Conservation (phyloP, 495 filamentous ascomycete genomes). For the Entonaema liquescens region DNA sequence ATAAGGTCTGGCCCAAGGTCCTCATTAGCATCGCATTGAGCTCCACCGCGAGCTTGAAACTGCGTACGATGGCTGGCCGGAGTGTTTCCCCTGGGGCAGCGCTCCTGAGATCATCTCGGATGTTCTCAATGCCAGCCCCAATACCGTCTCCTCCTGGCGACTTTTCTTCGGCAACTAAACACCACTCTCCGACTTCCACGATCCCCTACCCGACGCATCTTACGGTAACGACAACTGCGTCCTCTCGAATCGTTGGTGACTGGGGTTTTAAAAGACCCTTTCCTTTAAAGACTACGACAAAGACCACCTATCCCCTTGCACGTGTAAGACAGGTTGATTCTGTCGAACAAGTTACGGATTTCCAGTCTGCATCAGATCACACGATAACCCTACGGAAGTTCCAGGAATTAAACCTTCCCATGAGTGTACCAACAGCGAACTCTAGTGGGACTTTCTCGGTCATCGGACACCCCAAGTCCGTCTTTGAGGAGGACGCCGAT, state of each 20-base stretch:
- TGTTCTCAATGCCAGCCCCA: slow-evolving; percentile 65
- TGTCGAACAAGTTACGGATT: slow-evolving; percentile 91
- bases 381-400: slow-evolving; percentile 84
- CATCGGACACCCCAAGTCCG: slow-evolving; percentile 47
- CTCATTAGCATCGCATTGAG: slow-evolving; percentile 26
- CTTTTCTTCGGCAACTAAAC: slow-evolving; percentile 48
- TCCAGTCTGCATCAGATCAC: slow-evolving; percentile 83
- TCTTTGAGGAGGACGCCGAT: slow-evolving; percentile 67
- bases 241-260: slow-evolving; percentile 81
- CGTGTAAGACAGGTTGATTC: slow-evolving; percentile 81
- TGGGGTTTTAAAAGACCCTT: slow-evolving; percentile 94
- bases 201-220: slow-evolving; percentile 81
- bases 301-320: slow-evolving; percentile 73
- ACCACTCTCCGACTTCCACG: slow-evolving; percentile 66
- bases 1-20: slow-evolving; percentile 3
- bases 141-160: slow-evolving; percentile 53
- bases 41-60: slow-evolving; percentile 22
- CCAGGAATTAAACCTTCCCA: slow-evolving; percentile 69
- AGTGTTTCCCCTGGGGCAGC: slow-evolving; percentile 66
- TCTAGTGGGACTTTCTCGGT: slow-evolving; percentile 24
- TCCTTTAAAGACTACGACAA: slow-evolving; percentile 76
- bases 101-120: slow-evolving; percentile 66
- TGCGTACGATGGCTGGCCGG: slow-evolving; percentile 40
- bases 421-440: slow-evolving; percentile 58
- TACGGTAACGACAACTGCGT: slow-evolving; percentile 79